Conservation (phyloP, 2,329 filamentous ascomycete species). For the Beauveria varroae region DNA sequence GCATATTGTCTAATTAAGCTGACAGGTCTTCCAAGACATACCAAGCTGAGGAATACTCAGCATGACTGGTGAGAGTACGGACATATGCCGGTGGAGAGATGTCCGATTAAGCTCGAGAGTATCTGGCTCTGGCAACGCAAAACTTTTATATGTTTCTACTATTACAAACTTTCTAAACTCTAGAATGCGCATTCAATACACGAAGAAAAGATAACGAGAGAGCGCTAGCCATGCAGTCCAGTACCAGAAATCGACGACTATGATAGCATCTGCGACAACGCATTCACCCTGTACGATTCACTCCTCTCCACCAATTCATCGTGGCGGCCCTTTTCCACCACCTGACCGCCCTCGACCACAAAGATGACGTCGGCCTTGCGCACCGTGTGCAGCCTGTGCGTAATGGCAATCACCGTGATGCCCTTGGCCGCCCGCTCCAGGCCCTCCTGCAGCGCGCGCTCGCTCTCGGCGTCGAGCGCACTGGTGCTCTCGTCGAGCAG, state of each 20-base stretch:
- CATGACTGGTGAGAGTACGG: too few relatives aligned
- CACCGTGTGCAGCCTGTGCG: constrained; percentile 50
- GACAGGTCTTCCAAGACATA: too few relatives aligned
- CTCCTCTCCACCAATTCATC: constrained; percentile 46
- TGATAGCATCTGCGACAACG: constrained; percentile 41
- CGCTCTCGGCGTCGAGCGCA: constrained; percentile 65
- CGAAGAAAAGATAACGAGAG: neutral
- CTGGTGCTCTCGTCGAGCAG: constrained; percentile 79
- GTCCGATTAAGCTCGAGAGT: too few relatives aligned
- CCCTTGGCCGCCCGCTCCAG: constrained; percentile 49
- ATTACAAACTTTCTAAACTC: too few relatives aligned
- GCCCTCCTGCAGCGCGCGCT: constrained; percentile 57
- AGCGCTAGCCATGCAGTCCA: constrained; percentile 4
- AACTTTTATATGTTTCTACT: too few relatives aligned
- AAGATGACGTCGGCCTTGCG: constrained; percentile 51
- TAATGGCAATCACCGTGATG: constrained; percentile 52
- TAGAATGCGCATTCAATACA: too few relatives aligned
- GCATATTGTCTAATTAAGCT: too few relatives aligned
- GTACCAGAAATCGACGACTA: neutral
- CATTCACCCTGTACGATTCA: constrained; percentile 45
- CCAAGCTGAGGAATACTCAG: too few relatives aligned
- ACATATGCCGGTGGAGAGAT: too few relatives aligned
- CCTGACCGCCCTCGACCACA: constrained; percentile 44
- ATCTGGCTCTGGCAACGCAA: too few relatives aligned
- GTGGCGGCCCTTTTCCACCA: constrained; percentile 46